Evolutionary conservation across 2,329 filamentous ascomycete genomes (phyloP).

Genomic region (Pseudonectria buxi): DNA sequence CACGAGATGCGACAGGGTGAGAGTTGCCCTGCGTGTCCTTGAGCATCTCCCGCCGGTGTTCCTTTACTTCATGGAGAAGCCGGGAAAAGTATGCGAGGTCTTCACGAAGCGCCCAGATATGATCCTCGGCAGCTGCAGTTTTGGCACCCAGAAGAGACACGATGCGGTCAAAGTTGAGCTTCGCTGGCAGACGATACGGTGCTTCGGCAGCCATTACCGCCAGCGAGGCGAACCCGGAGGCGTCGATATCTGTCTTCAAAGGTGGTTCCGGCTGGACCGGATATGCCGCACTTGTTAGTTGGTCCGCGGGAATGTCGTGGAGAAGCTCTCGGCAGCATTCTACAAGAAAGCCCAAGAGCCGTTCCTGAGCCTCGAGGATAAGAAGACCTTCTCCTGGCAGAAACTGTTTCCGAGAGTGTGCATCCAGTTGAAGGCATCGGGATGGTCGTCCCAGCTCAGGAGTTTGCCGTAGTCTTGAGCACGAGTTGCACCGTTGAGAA

Average conservation of each 20-base stretch:
- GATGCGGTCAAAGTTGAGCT: slow-evolving; percentile 39
- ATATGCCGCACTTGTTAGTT: slow-evolving; percentile 20
- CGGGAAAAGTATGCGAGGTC: slow-evolving; percentile 52
- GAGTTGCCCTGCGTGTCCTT: slow-evolving; percentile 29
- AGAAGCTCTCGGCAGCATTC: slow-evolving; percentile 40
- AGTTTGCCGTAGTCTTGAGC: slow-evolving; percentile 31
- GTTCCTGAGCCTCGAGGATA: slow-evolving; percentile 44
- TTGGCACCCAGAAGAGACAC: slow-evolving; percentile 37
- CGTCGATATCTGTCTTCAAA: slow-evolving; percentile 22
- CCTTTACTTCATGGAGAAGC: slow-evolving; percentile 32
- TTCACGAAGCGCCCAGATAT: slow-evolving; percentile 49
- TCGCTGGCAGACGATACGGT: slow-evolving; percentile 43
- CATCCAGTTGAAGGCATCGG: slow-evolving; percentile 33
- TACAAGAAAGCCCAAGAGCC: slow-evolving; percentile 42
- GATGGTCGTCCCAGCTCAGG: slow-evolving; percentile 25
- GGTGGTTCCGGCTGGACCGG: slow-evolving; percentile 33
- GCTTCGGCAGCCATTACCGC: slow-evolving; percentile 39
- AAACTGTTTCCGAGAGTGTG: slow-evolving; percentile 28
- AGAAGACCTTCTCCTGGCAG: slow-evolving; percentile 41
- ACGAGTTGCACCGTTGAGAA: slow-evolving; percentile 23
- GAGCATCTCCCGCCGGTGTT: slow-evolving; percentile 37
- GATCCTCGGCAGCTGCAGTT: slow-evolving; percentile 40
- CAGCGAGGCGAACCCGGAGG: slow-evolving; percentile 31
- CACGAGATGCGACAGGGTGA: slow-evolving; percentile 17
- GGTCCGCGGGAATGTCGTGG: slow-evolving; percentile 38